Conservation (phyloP, 306 rosid species). For the Mucuna pruriens region DNA sequence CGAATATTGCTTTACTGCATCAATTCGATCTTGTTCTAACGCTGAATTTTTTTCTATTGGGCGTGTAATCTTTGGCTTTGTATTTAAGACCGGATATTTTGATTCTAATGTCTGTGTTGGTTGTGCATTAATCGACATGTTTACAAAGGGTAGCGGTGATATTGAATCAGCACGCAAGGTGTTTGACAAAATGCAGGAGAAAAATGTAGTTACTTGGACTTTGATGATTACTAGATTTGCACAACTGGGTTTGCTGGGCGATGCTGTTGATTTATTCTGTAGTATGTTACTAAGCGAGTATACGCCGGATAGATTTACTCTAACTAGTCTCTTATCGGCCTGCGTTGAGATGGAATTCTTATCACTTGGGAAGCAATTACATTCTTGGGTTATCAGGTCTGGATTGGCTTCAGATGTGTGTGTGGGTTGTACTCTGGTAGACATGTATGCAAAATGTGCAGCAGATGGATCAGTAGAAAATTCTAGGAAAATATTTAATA, state of each 20-base stretch:
- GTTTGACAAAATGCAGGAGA: constrained; percentile 62
- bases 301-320: constrained; percentile 59
- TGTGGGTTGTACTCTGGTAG: constrained; percentile 62
- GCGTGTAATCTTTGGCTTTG: constrained; percentile 42
- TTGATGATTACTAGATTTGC: constrained; percentile 67
- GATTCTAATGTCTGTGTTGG: constrained; percentile 64
- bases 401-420: constrained; percentile 56
- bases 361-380: constrained; percentile 57
- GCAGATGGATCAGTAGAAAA: constrained; percentile 42
- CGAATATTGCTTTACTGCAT: constrained; percentile 62
- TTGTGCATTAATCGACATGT: constrained; percentile 68
- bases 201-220: constrained; percentile 64
- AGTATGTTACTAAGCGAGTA: constrained; percentile 48
- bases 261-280: constrained; percentile 52
- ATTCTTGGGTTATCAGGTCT: constrained; percentile 58
- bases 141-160: constrained; percentile 49
- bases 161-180: constrained; percentile 50
- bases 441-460: constrained; percentile 63
- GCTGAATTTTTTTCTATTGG: constrained; percentile 29
- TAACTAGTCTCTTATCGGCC: constrained; percentile 50
- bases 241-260: constrained; percentile 42
- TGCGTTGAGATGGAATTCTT: constrained; percentile 50
- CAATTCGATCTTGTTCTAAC: constrained; percentile 53
- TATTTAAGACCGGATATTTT: constrained; percentile 58
- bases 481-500: constrained; percentile 54